These are phyloP conservation scores for Flaveria bidentis DNA, from an alignment of 129 eudicot genomes.

Conservation along the genomic window DNA sequence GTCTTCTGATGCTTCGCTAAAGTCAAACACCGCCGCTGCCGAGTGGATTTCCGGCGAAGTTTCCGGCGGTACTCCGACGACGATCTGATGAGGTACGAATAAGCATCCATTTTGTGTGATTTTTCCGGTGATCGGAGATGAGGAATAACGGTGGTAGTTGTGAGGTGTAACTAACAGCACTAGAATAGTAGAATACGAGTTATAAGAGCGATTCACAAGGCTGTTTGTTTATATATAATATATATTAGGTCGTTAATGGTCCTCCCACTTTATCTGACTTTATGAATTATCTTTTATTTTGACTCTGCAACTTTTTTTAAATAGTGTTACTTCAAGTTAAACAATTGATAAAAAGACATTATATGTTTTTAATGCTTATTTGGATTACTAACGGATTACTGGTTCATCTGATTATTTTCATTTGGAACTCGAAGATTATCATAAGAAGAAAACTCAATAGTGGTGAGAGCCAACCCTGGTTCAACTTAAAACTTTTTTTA, in stretches of 20 bases:
- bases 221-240: slow-evolving; percentile 11
- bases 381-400: too few species aligned
- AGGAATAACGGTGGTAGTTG: background rate
- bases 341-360: too few species aligned
- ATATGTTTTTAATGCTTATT: too few species aligned
- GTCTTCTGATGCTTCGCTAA: slow-evolving; percentile 58
- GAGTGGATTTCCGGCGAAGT: slow-evolving; percentile 31
- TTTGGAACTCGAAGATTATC: too few species aligned
- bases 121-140: slow-evolving; percentile 17
- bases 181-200: background rate
- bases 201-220: slow-evolving; percentile 4
- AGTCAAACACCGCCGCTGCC: slow-evolving; percentile 36
- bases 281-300: background rate
- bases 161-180: background rate
- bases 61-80: slow-evolving; percentile 36
- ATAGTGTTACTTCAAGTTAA: too few species aligned
- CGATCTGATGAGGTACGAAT: slow-evolving; percentile 33
- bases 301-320: too few species aligned
- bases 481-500: too few species aligned
- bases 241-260: slow-evolving; percentile 10
- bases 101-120: slow-evolving; percentile 22
- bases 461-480: too few species aligned
- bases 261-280: slow-evolving; percentile 34
- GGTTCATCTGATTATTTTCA: too few species aligned
- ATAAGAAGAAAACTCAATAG: too few species aligned